These are phyloP conservation scores for Aspergillus sclerotioniger DNA, from an alignment of 495 filamentous ascomycete species.

Conservation along the genomic window DNA sequence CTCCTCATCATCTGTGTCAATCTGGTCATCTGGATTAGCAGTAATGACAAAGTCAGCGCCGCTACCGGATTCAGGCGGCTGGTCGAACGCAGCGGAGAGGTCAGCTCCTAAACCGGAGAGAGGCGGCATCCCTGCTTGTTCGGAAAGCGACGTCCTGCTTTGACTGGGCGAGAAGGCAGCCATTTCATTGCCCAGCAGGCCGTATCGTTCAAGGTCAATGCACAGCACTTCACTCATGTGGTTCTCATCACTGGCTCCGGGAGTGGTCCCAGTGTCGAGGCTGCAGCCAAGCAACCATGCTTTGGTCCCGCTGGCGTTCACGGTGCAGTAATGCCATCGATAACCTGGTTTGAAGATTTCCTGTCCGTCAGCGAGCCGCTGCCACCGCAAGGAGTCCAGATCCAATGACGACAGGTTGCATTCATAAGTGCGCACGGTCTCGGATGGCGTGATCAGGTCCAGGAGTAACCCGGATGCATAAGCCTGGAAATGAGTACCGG, in stretches of 20 bases:
- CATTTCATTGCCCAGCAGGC: constrained; percentile 78
- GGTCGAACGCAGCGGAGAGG: constrained; percentile 80
- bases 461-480: constrained; percentile 90
- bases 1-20: constrained; percentile 56
- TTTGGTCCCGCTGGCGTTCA: constrained; percentile 89
- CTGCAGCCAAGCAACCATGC: constrained; percentile 94
- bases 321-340: constrained; percentile 95
- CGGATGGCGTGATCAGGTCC: constrained; percentile 90
- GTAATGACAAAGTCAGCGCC: constrained; percentile 85
- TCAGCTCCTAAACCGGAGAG: constrained; percentile 73
- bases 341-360: constrained; percentile 87
- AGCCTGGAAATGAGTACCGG: constrained; percentile 90
- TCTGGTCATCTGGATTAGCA: constrained; percentile 66
- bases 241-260: constrained; percentile 67
- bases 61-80: constrained; percentile 71
- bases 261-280: constrained; percentile 57
- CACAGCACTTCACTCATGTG: constrained; percentile 91
- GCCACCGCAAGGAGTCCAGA: constrained; percentile 82
- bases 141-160: constrained; percentile 52
- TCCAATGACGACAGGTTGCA: constrained; percentile 89
- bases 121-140: constrained; percentile 42
- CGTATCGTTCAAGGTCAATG: constrained; percentile 83
- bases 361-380: constrained; percentile 85
- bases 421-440: constrained; percentile 76
- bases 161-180: constrained; percentile 57